These are phyloP conservation scores for Fusarium clavum DNA, from an alignment of 2,329 filamentous ascomycete species.

Conservation along the genomic window DNA sequence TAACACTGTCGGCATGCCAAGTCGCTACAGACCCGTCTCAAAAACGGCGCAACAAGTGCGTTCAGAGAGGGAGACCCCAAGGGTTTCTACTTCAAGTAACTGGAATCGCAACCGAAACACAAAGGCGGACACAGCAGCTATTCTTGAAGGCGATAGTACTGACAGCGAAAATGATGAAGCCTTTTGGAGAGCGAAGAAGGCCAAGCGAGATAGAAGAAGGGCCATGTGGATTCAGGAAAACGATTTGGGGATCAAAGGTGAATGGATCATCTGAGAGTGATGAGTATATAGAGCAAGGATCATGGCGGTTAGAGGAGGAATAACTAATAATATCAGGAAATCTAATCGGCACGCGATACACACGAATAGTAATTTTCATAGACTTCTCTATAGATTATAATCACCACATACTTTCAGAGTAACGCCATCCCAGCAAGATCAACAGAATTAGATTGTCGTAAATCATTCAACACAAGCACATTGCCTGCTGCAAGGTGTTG, in stretches of 20 bases:
- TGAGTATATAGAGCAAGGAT: neutral
- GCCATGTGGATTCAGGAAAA: constrained; percentile 22
- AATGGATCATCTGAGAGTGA: constrained; percentile 8
- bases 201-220: constrained; percentile 27
- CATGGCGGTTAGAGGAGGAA: neutral
- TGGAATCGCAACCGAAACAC: neutral
- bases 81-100: neutral
- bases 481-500: neutral
- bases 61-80: neutral
- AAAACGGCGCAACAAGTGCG: neutral
- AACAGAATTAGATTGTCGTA: neutral
- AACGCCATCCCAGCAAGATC: neutral
- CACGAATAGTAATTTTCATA: neutral
- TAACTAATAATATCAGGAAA: neutral
- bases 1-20: constrained; percentile 31
- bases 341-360: neutral
- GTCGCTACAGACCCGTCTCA: constrained; percentile 32
- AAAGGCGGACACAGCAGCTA: neutral
- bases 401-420: neutral
- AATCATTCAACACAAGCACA: neutral
- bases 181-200: constrained; percentile 26
- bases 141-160: constrained; percentile 2
- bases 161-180: constrained; percentile 23
- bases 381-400: neutral
- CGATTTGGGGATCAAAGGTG: constrained; percentile 8